These are phyloP conservation scores for Lathyrus tuberosus DNA, from an alignment of 306 rosid species.

Conservation along the genomic window DNA sequence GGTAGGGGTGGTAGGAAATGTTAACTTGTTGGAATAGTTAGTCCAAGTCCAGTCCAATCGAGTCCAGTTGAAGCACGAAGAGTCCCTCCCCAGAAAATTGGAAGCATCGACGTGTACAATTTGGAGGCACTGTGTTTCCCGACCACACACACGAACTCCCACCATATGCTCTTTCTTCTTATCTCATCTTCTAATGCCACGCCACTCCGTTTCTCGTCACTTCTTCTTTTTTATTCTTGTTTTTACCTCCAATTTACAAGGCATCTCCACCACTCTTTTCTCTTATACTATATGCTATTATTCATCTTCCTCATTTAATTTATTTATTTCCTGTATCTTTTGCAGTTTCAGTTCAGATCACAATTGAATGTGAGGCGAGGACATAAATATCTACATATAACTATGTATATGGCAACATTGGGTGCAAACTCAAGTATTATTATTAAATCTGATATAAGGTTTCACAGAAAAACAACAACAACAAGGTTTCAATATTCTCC, in stretches of 20 bases:
- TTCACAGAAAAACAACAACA: constrained; percentile 36
- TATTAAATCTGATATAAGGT: constrained; percentile 36
- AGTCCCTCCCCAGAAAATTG: neutral
- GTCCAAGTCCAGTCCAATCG: neutral
- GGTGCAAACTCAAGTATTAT: constrained; percentile 45
- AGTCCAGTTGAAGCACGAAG: neutral
- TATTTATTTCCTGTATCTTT: neutral
- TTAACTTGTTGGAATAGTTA: neutral
- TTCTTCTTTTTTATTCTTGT: no score
- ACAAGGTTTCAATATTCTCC: constrained; percentile 45
- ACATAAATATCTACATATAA: no score
- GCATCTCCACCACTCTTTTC: constrained; percentile 17
- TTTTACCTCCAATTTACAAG: constrained; percentile 5
- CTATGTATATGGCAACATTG: constrained; percentile 56
- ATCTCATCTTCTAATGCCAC: constrained; percentile 41
- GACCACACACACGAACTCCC: constrained; percentile 55
- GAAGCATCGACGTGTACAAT: constrained; percentile 40
- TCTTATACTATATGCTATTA: no score
- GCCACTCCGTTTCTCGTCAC: constrained; percentile 20
- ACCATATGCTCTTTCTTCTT: constrained; percentile 24
- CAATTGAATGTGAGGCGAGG: constrained; percentile 34
- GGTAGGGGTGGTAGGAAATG: no score
- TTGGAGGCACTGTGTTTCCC: constrained; percentile 37
- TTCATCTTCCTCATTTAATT: constrained; percentile 21
- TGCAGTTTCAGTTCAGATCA: constrained; percentile 48